phyloP scores from a whole-genome alignment of 306 rosid species.

The Citrullus amarus region DNA sequence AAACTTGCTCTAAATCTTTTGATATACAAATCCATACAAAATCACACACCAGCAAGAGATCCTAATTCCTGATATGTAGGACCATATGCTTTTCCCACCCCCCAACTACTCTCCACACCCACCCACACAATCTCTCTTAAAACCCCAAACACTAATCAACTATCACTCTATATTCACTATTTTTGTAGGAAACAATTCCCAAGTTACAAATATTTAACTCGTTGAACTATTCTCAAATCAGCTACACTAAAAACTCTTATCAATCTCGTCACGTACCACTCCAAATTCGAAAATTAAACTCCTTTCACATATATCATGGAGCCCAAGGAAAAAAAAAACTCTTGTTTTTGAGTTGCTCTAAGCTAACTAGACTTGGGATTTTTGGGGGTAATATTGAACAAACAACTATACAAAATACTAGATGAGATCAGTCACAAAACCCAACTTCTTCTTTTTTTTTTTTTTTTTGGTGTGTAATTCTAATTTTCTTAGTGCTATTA shows the following conservation, averaged over 20 bases:
- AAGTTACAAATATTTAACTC: not conserved
- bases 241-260: not conserved
- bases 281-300: not conserved
- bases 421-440: not conserved
- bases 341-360: not conserved
- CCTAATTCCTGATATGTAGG: not conserved
- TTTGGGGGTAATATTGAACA: not conserved
- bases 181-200: not conserved
- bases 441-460: not conserved
- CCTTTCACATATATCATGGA: not conserved
- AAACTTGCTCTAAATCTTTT: not conserved
- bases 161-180: not conserved
- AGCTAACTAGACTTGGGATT: not conserved
- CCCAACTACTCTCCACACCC: not conserved
- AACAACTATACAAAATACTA: not conserved
- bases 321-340: no score
- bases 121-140: not conserved
- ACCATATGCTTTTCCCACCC: not conserved
- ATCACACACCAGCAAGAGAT: not conserved
- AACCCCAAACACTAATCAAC: no score
- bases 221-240: not conserved
- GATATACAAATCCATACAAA: not conserved
- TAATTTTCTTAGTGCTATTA: not conserved
- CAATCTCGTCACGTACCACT: not conserved
- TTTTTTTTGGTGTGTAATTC: not conserved